Conservation (phyloP, 1,284 basidiomycete genomes). For the Stygiomarasmius scandens region DNA sequence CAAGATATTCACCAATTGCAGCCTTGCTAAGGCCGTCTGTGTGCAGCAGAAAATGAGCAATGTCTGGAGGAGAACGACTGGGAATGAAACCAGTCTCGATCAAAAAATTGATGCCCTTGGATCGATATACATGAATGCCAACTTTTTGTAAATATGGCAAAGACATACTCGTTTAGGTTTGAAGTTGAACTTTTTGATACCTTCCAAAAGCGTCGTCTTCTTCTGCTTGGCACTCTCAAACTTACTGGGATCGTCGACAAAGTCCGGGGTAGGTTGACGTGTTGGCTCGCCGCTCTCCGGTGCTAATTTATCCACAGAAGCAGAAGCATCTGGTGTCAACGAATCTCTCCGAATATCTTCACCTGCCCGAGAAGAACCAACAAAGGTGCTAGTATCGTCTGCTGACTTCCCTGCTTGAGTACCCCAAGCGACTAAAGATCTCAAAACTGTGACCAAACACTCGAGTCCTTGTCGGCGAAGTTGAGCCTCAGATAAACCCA, state of each 20-base stretch:
- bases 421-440: slow-evolving; percentile 91
- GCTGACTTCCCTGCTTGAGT: slow-evolving; percentile 56
- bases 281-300: slow-evolving; percentile 52
- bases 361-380: slow-evolving; percentile 43
- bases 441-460: slow-evolving; percentile 84
- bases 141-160: not conserved
- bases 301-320: slow-evolving; percentile 53
- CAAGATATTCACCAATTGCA: slow-evolving; percentile 97
- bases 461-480: slow-evolving; percentile 88
- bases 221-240: slow-evolving; percentile 98
- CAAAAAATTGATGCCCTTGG: slow-evolving; percentile 86
- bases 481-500: slow-evolving; percentile 80
- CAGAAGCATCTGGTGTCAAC: slow-evolving; percentile 54
- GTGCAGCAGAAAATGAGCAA: slow-evolving; percentile 86
- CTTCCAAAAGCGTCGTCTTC: slow-evolving; percentile 94
- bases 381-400: slow-evolving; percentile 41
- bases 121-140: slow-evolving; percentile 10
- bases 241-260: slow-evolving; percentile 84
- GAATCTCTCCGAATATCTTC: slow-evolving; percentile 54
- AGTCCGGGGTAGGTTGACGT: slow-evolving; percentile 74
- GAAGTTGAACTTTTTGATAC: slow-evolving; percentile 97
- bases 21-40: slow-evolving; percentile 96
- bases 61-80: slow-evolving; percentile 73
- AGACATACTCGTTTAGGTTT: slow-evolving; percentile 86
- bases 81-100: slow-evolving; percentile 89